Evolutionary conservation across 139 green algal genomes (phyloP).

Genomic region (Chlamydomonas schloesseri): DNA sequence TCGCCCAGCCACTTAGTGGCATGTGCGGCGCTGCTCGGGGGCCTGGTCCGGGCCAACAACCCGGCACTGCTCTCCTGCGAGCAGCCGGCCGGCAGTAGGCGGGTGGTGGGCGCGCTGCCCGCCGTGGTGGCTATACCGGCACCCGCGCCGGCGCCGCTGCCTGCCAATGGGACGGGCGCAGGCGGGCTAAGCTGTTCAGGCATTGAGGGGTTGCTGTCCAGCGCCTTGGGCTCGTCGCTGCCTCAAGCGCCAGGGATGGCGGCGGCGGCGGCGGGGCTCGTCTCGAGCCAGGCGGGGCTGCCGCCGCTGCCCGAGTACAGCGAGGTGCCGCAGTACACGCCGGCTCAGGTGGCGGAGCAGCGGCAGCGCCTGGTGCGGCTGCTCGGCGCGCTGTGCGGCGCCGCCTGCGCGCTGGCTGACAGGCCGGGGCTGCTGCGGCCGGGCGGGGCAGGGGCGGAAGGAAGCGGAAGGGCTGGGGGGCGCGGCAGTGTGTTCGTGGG

Average conservation of each 20-base stretch:
- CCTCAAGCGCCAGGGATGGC: background rate
- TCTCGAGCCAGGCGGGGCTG: too few species aligned
- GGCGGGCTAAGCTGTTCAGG: too few species aligned
- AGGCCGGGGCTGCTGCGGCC: slow-evolving; percentile 2
- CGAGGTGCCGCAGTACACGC: background rate
- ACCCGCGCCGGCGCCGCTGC: too few species aligned
- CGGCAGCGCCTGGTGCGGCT: background rate
- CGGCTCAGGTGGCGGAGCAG: background rate
- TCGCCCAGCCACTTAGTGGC: slow-evolving; percentile 16
- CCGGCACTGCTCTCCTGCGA: background rate
- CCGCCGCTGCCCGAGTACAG: too few species aligned
- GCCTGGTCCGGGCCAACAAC: slow-evolving; percentile 20
- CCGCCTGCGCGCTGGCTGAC: background rate
- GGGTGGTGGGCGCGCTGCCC: too few species aligned
- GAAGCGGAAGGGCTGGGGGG: background rate
- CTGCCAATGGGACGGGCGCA: background rate
- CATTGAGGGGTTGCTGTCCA: too few species aligned
- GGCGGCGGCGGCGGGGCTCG: background rate
- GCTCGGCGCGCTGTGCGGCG: background rate
- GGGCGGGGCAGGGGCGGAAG: background rate
- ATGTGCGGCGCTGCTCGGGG: slow-evolving; percentile 6
- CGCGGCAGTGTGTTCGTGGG: slow-evolving; percentile 30
- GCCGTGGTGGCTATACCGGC: too few species aligned
- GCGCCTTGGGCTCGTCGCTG: background rate
- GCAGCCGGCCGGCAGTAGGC: background rate